Conservation (phyloP, 805 yeast genomes). For the Sungouiozyma intestinalis region DNA sequence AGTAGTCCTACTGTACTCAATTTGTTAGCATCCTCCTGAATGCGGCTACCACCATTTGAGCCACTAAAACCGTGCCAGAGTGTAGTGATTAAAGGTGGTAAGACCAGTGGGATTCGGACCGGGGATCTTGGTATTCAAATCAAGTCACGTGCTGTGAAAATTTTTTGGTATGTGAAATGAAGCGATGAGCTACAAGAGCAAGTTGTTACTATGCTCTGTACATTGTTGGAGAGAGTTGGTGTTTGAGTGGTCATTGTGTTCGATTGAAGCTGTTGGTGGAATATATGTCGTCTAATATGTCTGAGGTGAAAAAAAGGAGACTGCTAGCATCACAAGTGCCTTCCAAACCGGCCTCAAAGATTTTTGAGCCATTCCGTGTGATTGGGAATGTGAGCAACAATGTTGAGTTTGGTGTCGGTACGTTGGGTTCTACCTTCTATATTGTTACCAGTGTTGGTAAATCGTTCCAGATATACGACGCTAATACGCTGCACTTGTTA, state of each 20-base stretch:
- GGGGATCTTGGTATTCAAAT: too few relatives aligned
- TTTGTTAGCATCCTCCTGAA: too few relatives aligned
- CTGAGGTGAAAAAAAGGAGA: constrained; percentile 15
- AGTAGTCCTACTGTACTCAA: too few relatives aligned
- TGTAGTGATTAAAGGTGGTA: too few relatives aligned
- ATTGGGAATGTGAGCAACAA: constrained; percentile 86
- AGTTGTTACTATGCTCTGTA: too few relatives aligned
- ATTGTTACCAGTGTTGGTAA: constrained; percentile 84
- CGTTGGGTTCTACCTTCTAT: constrained; percentile 79
- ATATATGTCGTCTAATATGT: neutral
- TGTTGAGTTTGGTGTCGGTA: constrained; percentile 78
- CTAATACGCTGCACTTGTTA: constrained; percentile 68
- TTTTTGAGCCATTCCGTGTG: constrained; percentile 81
- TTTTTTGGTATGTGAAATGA: neutral
- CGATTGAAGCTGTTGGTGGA: neutral
- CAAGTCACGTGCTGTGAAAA: neutral
- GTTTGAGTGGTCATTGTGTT: too few relatives aligned
- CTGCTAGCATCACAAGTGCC: constrained; percentile 5
- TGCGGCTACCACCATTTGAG: too few relatives aligned
- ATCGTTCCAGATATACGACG: constrained; percentile 89
- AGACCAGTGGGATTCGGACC: too few relatives aligned
- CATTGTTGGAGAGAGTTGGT: too few relatives aligned
- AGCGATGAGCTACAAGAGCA: neutral
- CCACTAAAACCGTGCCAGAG: too few relatives aligned
- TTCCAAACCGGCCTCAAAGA: constrained; percentile 34